Percentiles rank a stretch among this genome's conserved stretches.
Conservation (phyloP, 2,329 filamentous ascomycete genomes). For the Diaporthe batatas region DNA sequence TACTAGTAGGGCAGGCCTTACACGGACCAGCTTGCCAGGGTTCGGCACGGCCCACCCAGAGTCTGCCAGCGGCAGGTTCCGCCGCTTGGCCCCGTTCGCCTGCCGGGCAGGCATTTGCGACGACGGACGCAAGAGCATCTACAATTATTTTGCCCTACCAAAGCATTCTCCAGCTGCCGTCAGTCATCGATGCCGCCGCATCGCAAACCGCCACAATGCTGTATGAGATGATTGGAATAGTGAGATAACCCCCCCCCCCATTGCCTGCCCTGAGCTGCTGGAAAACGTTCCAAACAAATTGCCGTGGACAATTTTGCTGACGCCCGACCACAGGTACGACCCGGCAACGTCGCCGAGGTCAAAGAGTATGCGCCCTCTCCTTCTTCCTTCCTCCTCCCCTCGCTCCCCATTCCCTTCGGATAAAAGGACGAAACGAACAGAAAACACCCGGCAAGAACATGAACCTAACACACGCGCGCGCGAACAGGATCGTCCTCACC, state of each 20-base stretch:
- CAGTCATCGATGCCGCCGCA: slow-evolving; percentile 37
- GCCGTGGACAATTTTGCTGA: neutral
- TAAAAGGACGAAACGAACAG: neutral
- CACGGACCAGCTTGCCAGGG: neutral
- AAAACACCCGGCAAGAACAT: neutral
- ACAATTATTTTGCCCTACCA: neutral
- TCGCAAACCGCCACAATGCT: slow-evolving; percentile 73
- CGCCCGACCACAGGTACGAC: slow-evolving; percentile 78
- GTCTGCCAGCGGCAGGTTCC: slow-evolving; percentile 36
- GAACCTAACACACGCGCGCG: neutral
- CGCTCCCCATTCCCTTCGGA: slow-evolving; percentile 3
- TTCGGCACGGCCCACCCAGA: slow-evolving; percentile 20
- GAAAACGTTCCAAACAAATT: no score
- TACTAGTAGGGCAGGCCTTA: no score
- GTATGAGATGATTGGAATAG: slow-evolving; percentile 97
- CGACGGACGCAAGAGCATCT: slow-evolving; percentile 1
- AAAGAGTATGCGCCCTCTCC: slow-evolving; percentile 80
- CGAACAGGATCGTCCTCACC: slow-evolving; percentile 83
- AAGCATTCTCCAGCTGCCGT: neutral
- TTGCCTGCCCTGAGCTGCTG: neutral
- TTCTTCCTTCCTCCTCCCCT: slow-evolving; percentile 43
- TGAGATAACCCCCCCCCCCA: slow-evolving; percentile 60
- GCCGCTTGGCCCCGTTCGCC: slow-evolving; percentile 6
- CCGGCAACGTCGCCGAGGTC: slow-evolving; percentile 89
- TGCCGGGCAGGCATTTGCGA: neutral